Conservation (phyloP, 352 stramenopile genomes). For the Pythium aquatile region DNA sequence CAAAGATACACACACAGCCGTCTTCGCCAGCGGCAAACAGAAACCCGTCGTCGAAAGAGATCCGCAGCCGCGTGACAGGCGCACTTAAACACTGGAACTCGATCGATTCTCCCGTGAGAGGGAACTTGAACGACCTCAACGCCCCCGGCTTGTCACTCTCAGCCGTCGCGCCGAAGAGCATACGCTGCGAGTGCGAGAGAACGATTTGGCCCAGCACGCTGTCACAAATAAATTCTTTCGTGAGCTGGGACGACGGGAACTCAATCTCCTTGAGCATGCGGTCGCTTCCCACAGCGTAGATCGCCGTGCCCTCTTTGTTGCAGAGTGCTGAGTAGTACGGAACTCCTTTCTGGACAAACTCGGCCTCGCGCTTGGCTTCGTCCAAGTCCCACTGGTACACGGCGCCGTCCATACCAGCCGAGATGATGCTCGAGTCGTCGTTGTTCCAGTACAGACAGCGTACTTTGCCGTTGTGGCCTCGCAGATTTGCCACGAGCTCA, state of each 20-base stretch:
- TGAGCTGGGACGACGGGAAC: constrained; percentile 69
- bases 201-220: constrained; percentile 82
- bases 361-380: constrained; percentile 88
- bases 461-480: constrained; percentile 93
- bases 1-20: constrained; percentile 85
- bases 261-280: constrained; percentile 91
- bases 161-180: constrained; percentile 86
- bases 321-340: constrained; percentile 86
- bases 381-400: constrained; percentile 94
- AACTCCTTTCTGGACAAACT: constrained; percentile 93
- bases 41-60: constrained; percentile 88
- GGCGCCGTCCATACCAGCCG: constrained; percentile 89
- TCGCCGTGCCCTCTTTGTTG: constrained; percentile 74
- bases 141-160: constrained; percentile 74
- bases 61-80: constrained; percentile 74
- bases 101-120: constrained; percentile 87
- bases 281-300: constrained; percentile 87
- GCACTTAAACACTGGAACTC: constrained; percentile 84
- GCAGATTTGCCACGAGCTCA: constrained; percentile 87
- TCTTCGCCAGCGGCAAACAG: constrained; percentile 89
- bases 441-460: constrained; percentile 84
- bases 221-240: constrained; percentile 82
- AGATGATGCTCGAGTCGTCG: constrained; percentile 87
- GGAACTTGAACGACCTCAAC: constrained; percentile 88
- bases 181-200: constrained; percentile 77